A percentile compares a stretch with the other conserved stretches of the same genome.
phyloP scores from a whole-genome alignment of 257 asterid genomes.

The Schizonepeta tenuifolia region DNA sequence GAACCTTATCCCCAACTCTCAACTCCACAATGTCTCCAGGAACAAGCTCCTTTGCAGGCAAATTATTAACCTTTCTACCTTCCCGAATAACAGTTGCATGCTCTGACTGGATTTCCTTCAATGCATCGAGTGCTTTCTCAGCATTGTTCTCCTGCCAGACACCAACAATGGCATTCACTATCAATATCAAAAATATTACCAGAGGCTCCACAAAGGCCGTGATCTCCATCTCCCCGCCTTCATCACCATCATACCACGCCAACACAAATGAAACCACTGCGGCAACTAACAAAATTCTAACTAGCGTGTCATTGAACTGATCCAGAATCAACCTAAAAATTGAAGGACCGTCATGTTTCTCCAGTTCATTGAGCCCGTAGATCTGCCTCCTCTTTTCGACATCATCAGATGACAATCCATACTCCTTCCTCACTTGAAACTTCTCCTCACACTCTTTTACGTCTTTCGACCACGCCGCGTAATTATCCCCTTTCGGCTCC shows the following conservation, averaged over 20 bases:
- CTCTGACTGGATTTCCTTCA: conserved; percentile 98
- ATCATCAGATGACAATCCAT: conserved; percentile 67
- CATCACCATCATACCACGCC: conserved; percentile 95
- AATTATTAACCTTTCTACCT: conserved; percentile 61
- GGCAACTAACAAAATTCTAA: conserved; percentile 85
- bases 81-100: conserved; percentile 84
- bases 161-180: conserved; percentile 94
- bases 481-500: conserved; percentile 44
- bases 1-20: conserved; percentile 96
- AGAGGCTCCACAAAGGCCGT: conserved; percentile 98
- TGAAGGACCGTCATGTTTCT: conserved; percentile 95
- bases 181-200: conserved; percentile 90
- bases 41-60: conserved; percentile 93
- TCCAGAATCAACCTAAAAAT: conserved; percentile 77
- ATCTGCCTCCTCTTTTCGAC: conserved; percentile 73
- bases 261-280: conserved; percentile 93
- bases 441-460: conserved; percentile 80
- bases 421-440: conserved; percentile 57
- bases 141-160: conserved; percentile 99
- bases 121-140: conserved; percentile 94
- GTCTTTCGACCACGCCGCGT: conserved; percentile 80
- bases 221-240: conserved; percentile 96
- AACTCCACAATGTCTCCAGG: conserved; percentile 97
- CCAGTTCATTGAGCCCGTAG: conserved; percentile 88
- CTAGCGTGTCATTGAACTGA: conserved; percentile 94